Evolutionary conservation across 768 basidiomycete species (phyloP), one percentile per base, ranked within the genome.

Genomic region (Agrocybe praecox): DNA sequence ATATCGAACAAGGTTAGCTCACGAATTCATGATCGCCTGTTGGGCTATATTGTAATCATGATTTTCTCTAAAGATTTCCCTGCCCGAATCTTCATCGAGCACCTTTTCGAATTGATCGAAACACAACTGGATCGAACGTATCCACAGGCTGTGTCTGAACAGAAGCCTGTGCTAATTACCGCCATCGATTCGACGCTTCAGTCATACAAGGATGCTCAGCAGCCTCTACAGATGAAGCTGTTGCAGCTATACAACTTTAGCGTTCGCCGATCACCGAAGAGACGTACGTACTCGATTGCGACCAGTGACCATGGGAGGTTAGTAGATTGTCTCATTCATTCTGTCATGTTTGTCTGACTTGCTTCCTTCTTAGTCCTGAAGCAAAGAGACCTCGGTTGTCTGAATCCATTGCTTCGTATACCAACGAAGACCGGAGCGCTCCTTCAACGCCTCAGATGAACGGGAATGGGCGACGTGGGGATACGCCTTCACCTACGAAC

Each of bases 351-450:
- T 15, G 46, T 51, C 46, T 50, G 10, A 34, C 12, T 29, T 29
- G 23, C 24, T 34, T 17, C 46, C 12, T 17, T 34, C 53, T n/a
- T 51, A 70, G 71, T 48, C 63, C 67, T 42, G 63, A 62, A 54
- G 69, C 65, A 58, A 85, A 85, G 65, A 78, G 79, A 42, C 74
- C 70, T 46, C 75, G 81, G 14, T 56, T 83, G 7, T 77, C 77
- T 2, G 65, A 56, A 19, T 69, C 71, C 5, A 44, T 66, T 1
- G 55, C 69, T 18, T 77, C 75, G 0, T 73, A 72, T 22, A 66
- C 52, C 10, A 64, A 69, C 17, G 76, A 75, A 44, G 73, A 71
- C 9, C 70, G 64, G 48, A 75, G 63, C 21, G 58, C 70, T 3
- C 64, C 70, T 2, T 71, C 76, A 11, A 74, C 71, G 43, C 72